Evolutionary conservation across 306 rosid species (phyloP), one percentile per base, ranked within the genome.

Genomic region (Styphnolobium japonicum): DNA sequence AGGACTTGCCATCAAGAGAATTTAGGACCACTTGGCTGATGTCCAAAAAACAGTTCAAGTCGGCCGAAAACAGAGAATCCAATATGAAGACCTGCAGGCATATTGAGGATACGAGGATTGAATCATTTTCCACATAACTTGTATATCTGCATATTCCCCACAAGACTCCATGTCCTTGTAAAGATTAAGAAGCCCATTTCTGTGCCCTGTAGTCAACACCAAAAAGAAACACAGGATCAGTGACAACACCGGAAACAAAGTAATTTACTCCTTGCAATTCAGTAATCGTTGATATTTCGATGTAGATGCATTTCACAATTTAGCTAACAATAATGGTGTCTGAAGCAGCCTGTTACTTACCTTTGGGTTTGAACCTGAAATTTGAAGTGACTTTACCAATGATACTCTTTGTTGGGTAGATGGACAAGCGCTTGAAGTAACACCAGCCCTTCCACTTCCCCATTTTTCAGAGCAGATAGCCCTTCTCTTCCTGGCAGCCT

Each of bases 101-200:
- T 25, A 66, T 77, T 73, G 88, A 69, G 77, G 67, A 67, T 75
- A 78, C 29, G 82, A 87, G 61, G 90, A 82, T 39, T 88, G 90
- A 73, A 91, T 79, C 67, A 93, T 90, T 86, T 83, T 86, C 96
- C 93, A 90, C 97, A 91, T 87, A 73, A 93, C 90, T 78, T 77
- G 79, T 76, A 89, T 89, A 74, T 93, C 96, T 76, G 48, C 83
- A 80, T 90, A 86, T 64, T 89, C 96, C 11, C 90, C 87, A 48
- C 88, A 88, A 49, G 89, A 83, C 36, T 92, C 92, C 76, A 90
- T 83, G 64, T 92, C 97, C 76, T 90, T 86, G 62, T 81, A 78
- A 15, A 92, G 87, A 79, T 53, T 74, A 56, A 81, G 48, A 67
- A 90, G 83, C 55, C 89, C 93, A 48, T 85, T 69, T 34, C 61